Evolutionary conservation across 805 yeast genomes (phyloP), one percentile per base, ranked within the genome.

Genomic region (Saccharomyces paradoxus): DNA sequence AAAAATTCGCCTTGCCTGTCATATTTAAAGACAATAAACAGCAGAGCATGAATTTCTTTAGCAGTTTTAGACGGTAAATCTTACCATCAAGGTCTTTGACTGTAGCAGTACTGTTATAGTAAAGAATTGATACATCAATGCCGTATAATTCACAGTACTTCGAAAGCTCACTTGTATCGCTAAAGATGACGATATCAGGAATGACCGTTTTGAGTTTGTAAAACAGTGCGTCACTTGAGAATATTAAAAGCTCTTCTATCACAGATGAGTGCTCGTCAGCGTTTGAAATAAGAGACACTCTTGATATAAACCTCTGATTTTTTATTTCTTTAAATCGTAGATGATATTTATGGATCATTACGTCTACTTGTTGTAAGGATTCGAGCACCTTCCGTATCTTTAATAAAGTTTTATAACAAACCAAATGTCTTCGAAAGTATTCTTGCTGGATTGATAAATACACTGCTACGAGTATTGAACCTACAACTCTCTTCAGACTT

Each of bases 61-160:
- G 53, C 30, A 68, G 58, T 32, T 74, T 76, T 12, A 74, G 63
- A 53, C 72, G 69, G 48, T 66, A 61, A 28, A 74, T 59, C 46
- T 68, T 74, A 3, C 53, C 58, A 41, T 64, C 66, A n/a, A 77
- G 59, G 7, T 53, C 52, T 3, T 52, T 52, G 1, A 67, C 53
- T 2, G 71, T 51, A 6, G 55, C 50, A 32, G 50, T 58, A 8
- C 58, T 47, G 32, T 55, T 60, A 58, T 63, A 63, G 49, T 65
- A 64, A 13, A 73, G 48, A 30, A 71, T 73, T 1, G 67, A 52
- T 2, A 66, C 41, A 0, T 68, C 62, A 6, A 78, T 59, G 13
- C 69, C 75, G 60, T 79, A 79, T 3, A 79, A 69, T 29, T 70
- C 77, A 57, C 77, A 72, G 56, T 74, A 79, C 55, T 74, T 71